Evolutionary conservation across 1,139 yeast genomes (phyloP).

Genomic region (Groenewaldozyma sp.): DNA sequence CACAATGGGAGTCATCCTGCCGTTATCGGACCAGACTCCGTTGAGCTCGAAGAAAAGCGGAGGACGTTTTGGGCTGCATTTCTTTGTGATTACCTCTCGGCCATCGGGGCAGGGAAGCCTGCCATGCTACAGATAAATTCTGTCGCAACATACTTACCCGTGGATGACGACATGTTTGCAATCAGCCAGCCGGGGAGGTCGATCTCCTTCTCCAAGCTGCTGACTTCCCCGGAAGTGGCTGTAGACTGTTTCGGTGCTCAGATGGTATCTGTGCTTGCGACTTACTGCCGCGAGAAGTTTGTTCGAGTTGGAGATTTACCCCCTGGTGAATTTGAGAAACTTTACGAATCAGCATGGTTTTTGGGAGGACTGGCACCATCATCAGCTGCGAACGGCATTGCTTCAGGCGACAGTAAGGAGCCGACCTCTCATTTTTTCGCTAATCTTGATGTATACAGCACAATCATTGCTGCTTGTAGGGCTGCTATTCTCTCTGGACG

Average conservation of each 20-base stretch:
- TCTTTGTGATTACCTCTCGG: constrained; percentile 21
- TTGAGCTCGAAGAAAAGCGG: constrained; percentile 22
- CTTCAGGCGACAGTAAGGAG: background rate
- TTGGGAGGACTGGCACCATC: too few relatives aligned
- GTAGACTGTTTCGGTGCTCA: too few relatives aligned
- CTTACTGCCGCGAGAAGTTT: too few relatives aligned
- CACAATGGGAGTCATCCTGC: too few relatives aligned
- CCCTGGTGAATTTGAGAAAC: too few relatives aligned
- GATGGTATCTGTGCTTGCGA: too few relatives aligned
- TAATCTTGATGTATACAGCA: background rate
- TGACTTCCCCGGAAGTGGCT: constrained; percentile 14
- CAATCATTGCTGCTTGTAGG: background rate
- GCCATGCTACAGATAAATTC: constrained; percentile 15
- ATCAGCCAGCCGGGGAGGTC: constrained; percentile 9
- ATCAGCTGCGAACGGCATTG: too few relatives aligned
- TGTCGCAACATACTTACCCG: constrained; percentile 21
- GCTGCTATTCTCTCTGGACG: background rate
- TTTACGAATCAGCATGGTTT: too few relatives aligned
- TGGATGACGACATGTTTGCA: constrained; percentile 19
- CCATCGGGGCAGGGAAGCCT: constrained; percentile 27
- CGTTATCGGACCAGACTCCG: constrained; percentile 23
- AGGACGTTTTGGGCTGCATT: constrained; percentile 25
- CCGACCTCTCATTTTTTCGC: background rate
- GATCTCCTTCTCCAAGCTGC: constrained; percentile 9
- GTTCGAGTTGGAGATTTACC: too few relatives aligned